These are phyloP conservation scores for Phytophthora aleatoria DNA, from an alignment of 352 stramenopile species.

Conservation along the genomic window DNA sequence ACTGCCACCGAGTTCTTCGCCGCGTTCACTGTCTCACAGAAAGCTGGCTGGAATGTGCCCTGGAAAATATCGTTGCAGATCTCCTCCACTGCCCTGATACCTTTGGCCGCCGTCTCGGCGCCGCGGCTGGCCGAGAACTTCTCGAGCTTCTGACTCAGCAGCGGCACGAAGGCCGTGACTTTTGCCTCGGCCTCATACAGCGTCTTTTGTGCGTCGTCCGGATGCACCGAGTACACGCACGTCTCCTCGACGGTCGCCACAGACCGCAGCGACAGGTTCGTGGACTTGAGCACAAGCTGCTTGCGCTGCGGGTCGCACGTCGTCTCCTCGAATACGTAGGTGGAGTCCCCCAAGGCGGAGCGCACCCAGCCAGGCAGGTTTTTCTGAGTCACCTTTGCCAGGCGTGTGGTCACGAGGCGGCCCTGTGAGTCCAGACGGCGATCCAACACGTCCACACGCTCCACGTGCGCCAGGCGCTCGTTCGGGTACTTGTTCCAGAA, in stretches of 20 bases:
- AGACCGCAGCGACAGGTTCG: slow-evolving; percentile 78
- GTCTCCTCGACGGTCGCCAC: slow-evolving; percentile 84
- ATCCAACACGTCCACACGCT: slow-evolving; percentile 85
- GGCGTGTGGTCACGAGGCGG: slow-evolving; percentile 61
- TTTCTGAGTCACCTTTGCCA: slow-evolving; percentile 78
- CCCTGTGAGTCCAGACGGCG: slow-evolving; percentile 70
- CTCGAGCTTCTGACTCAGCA: slow-evolving; percentile 83
- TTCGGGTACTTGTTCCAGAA: slow-evolving; percentile 93
- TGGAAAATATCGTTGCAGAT: slow-evolving; percentile 90
- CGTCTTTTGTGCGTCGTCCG: slow-evolving; percentile 56
- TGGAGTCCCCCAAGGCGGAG: slow-evolving; percentile 62
- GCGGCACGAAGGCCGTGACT: slow-evolving; percentile 83
- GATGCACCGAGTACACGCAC: slow-evolving; percentile 81
- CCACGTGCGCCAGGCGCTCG: slow-evolving; percentile 72
- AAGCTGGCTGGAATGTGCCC: slow-evolving; percentile 70
- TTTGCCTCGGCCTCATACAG: slow-evolving; percentile 77
- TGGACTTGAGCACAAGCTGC: slow-evolving; percentile 79
- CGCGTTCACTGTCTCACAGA: slow-evolving; percentile 49
- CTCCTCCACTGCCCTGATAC: slow-evolving; percentile 76
- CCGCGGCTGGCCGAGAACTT: slow-evolving; percentile 75
- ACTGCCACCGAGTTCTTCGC: slow-evolving; percentile 15
- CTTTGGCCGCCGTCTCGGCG: slow-evolving; percentile 78
- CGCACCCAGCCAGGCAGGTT: slow-evolving; percentile 82
- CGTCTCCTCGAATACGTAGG: slow-evolving; percentile 86
- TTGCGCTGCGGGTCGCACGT: slow-evolving; percentile 70